Base-by-base conservation (phyloP, 108 stramenopile genomes). In the Cyclostephanos tholiformis region DNA sequence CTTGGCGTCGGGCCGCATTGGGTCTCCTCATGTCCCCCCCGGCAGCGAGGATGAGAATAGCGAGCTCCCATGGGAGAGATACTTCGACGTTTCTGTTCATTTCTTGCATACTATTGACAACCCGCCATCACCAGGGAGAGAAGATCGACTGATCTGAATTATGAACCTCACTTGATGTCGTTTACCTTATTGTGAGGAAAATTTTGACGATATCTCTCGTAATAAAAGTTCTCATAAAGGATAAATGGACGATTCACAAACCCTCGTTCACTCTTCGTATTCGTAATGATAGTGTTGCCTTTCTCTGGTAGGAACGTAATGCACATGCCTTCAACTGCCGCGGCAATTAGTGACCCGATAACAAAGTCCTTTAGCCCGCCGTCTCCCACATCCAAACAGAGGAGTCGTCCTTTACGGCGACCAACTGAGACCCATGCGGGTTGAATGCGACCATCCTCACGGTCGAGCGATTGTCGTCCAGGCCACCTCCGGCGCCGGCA, bases 371-470 rank as follows among this genome's bases (percentile, higher is more conserved):
- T 46, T 3, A 46, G 13, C 44, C 44, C 16, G 36, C 32, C 16
- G 80, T 73, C 10, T 85, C 77, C 84, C 87, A 92, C 64, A 77
- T 79, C 77, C 85, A 85, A n/a, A 92, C 75, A 35, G 74, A 67
- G 17, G 83, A 80, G 71, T 85, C 83, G 51, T 87, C 89, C 43
- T 73, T 77, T 11, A 80, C 82, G 41, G 88, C 83, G 14, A 88
- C 79, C 51, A 92, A 50, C 12, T 64, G 74, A 20, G 76, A 52
- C 9, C 72, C 85, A 67, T 83, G 71, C 14, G 86, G 84, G 59
- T 78, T 86, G 67, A 92, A 90, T 12, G 88, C 76, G 10, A 90
- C 80, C 72, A 79, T 86, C 20, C 91, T 69, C 32, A 90, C 81
- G 20, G 76, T 77, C 11, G 76, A 59, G 13, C 46, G 62, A 17